Conservation (phyloP, 2,329 filamentous ascomycete species). For the Fusarium compactum region DNA sequence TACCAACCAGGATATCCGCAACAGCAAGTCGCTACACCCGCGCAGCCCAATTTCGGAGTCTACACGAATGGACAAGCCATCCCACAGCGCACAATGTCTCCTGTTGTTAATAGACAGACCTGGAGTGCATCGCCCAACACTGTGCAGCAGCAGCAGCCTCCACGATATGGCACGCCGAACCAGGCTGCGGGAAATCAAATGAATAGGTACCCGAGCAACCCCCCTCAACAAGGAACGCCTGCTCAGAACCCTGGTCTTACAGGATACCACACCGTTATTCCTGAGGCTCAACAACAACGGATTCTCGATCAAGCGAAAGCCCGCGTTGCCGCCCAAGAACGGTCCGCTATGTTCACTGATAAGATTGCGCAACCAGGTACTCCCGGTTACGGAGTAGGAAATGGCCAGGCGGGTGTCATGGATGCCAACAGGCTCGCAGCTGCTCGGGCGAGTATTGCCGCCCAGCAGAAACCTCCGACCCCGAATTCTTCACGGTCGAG, state of each 20-base stretch:
- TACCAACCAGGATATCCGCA: constrained; percentile 56
- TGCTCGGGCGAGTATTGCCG: constrained; percentile 53
- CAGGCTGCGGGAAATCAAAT: constrained; percentile 49
- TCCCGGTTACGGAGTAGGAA: constrained; percentile 45
- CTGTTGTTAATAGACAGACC: constrained; percentile 55
- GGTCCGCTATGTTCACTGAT: constrained; percentile 56
- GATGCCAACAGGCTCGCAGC: constrained; percentile 51
- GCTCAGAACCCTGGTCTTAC: constrained; percentile 55
- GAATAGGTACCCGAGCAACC: constrained; percentile 52
- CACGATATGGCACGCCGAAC: constrained; percentile 50
- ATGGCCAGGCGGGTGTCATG: constrained; percentile 42
- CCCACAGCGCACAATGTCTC: constrained; percentile 59
- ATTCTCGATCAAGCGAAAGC: constrained; percentile 65
- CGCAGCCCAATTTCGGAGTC: constrained; percentile 52
- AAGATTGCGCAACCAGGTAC: constrained; percentile 62
- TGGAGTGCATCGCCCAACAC: constrained; percentile 57
- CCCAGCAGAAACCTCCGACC: constrained; percentile 55
- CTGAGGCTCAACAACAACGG: constrained; percentile 63
- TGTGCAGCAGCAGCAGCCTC: constrained; percentile 45
- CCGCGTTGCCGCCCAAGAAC: constrained; percentile 59
- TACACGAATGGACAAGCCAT: constrained; percentile 60
- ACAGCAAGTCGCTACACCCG: constrained; percentile 54
- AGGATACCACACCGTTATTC: constrained; percentile 63
- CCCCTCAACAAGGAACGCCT: constrained; percentile 47
- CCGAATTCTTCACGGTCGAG: constrained; percentile 49